Conservation (phyloP, 495 filamentous ascomycete genomes). For the Aspergillus egyptiacus region DNA sequence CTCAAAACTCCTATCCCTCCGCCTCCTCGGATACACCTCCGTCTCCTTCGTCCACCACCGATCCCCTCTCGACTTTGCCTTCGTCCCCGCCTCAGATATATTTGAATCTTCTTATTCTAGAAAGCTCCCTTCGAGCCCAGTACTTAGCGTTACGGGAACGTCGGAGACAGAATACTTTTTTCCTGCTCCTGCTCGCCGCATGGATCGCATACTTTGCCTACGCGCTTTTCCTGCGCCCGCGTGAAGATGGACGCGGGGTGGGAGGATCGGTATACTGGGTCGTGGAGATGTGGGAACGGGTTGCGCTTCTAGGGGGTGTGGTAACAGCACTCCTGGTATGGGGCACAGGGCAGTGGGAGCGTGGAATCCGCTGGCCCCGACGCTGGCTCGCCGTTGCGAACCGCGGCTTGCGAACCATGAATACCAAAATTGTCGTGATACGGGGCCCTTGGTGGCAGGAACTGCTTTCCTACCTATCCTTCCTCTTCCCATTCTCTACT, state of each 20-base stretch:
- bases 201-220: constrained; percentile 85
- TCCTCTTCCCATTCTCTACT: constrained; percentile 67
- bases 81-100: constrained; percentile 97
- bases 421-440: constrained; percentile 89
- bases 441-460: constrained; percentile 79
- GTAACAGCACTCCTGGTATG: constrained; percentile 79
- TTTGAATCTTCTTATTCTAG: constrained; percentile 93
- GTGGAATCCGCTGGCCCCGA: constrained; percentile 89
- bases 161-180: constrained; percentile 91
- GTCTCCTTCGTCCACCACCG: constrained; percentile 43
- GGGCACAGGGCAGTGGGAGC: constrained; percentile 92
- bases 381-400: constrained; percentile 86
- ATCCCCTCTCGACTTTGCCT: constrained; percentile 76
- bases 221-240: constrained; percentile 78
- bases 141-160: constrained; percentile 85
- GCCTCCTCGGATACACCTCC: constrained; percentile 31
- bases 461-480: constrained; percentile 58
- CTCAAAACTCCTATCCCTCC: constrained; percentile 25
- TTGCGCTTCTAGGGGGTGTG: constrained; percentile 80
- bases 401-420: constrained; percentile 82
- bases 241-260: constrained; percentile 83
- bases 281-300: constrained; percentile 78
- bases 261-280: constrained; percentile 96
- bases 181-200: constrained; percentile 65
- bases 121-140: constrained; percentile 87